These are phyloP conservation scores for Hypoxylon intermedium DNA, from an alignment of 495 filamentous ascomycete genomes.

Conservation along the genomic window DNA sequence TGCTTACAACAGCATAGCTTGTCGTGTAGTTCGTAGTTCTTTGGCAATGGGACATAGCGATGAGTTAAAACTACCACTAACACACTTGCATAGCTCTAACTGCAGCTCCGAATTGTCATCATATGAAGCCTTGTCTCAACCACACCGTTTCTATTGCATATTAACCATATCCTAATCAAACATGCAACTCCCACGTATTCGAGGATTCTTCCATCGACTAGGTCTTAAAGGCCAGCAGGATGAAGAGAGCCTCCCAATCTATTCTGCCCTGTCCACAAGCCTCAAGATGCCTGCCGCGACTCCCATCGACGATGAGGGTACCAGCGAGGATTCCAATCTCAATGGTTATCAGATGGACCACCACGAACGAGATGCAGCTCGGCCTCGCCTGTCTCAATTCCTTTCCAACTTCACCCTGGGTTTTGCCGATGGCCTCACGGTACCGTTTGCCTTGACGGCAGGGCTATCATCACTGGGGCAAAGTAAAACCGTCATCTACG, in stretches of 20 bases:
- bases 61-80: slow-evolving; percentile 8
- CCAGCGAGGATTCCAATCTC: slow-evolving; percentile 3
- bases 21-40: no score
- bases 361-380: background rate
- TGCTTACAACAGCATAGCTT: no score
- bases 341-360: background rate
- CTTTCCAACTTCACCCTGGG: slow-evolving; percentile 58
- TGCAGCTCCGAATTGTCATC: background rate
- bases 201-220: slow-evolving; percentile 10
- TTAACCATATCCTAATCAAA: slow-evolving; percentile 10
- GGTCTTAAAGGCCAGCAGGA: slow-evolving; percentile 1
- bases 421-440: slow-evolving; percentile 69
- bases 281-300: background rate
- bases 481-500: slow-evolving; percentile 70
- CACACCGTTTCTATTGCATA: background rate
- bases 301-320: background rate
- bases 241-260: slow-evolving; percentile 14
- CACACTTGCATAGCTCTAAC: background rate
- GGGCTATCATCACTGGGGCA: slow-evolving; percentile 67
- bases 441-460: slow-evolving; percentile 70
- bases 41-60: slow-evolving; percentile 2
- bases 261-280: slow-evolving; percentile 24
- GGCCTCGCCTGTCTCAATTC: slow-evolving; percentile 37
- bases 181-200: slow-evolving; percentile 13
- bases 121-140: slow-evolving; percentile 2